Evolutionary conservation across 2,329 filamentous ascomycete genomes (phyloP).

Genomic region (Penicillium sclerotiorum): DNA sequence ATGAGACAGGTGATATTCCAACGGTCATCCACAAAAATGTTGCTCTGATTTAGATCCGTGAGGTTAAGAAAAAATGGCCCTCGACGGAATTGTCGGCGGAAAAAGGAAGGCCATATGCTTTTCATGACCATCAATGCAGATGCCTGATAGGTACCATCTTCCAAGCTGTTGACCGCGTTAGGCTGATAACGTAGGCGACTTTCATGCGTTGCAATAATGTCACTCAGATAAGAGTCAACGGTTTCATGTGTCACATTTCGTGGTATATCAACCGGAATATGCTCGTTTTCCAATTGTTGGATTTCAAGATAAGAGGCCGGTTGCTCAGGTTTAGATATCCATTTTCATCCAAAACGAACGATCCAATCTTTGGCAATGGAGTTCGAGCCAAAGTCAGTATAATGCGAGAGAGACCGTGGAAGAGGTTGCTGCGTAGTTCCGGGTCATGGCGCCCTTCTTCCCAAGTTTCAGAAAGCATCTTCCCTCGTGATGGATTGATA

Average conservation of each 20-base stretch:
- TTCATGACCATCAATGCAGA: constrained; percentile 31
- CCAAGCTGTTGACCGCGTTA: constrained; percentile 22
- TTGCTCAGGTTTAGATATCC: constrained; percentile 11
- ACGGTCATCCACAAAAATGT: constrained; percentile 30
- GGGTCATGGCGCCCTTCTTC: neutral
- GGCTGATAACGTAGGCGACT: constrained; percentile 24
- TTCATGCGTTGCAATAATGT: constrained; percentile 8
- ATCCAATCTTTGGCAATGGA: neutral
- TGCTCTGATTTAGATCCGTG: constrained; percentile 46
- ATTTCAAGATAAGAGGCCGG: constrained; percentile 20
- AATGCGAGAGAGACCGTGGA: neutral
- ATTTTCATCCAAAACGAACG: neutral
- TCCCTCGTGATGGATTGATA: neutral
- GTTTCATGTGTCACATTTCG: constrained; percentile 4
- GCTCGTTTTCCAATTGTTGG: constrained; percentile 14
- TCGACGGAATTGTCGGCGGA: constrained; percentile 30
- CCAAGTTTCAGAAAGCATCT: constrained; percentile 1
- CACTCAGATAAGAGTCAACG: constrained; percentile 11
- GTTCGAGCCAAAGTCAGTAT: neutral
- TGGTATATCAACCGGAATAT: constrained; percentile 10
- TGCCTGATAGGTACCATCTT: constrained; percentile 16
- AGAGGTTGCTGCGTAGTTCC: neutral
- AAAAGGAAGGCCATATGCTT: constrained; percentile 31
- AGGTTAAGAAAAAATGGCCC: constrained; percentile 40
- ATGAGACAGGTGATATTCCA: constrained; percentile 30